Evolutionary conservation across 495 filamentous ascomycete genomes (phyloP).

Genomic region (Penicillium flavigenum): DNA sequence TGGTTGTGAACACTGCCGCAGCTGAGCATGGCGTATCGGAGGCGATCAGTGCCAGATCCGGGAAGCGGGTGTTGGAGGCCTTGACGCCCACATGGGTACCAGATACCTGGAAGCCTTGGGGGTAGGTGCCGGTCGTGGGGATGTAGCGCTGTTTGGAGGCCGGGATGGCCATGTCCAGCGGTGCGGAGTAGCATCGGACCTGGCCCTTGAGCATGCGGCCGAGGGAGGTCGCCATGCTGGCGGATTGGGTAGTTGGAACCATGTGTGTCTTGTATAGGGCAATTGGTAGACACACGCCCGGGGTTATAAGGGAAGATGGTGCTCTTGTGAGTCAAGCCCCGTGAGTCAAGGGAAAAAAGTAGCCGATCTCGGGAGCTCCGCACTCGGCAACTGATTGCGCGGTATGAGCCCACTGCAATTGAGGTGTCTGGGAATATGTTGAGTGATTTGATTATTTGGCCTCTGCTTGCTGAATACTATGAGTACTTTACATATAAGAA

Average conservation of each 20-base stretch:
- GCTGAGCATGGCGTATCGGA: slow-evolving; percentile 89
- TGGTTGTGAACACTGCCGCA: slow-evolving; percentile 94
- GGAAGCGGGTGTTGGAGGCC: slow-evolving; percentile 79
- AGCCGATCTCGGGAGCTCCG: slow-evolving; percentile 24
- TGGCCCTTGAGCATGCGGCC: slow-evolving; percentile 46
- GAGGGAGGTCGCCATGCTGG: slow-evolving; percentile 40
- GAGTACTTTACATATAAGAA: not conserved
- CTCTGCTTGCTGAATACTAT: not conserved
- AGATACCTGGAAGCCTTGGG: slow-evolving; percentile 83
- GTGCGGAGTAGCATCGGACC: slow-evolving; percentile 60
- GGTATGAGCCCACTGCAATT: slow-evolving; percentile 16
- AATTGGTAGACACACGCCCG: not conserved
- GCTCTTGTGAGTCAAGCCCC: slow-evolving; percentile 21
- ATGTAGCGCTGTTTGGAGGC: slow-evolving; percentile 82
- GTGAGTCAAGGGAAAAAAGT: slow-evolving; percentile 25
- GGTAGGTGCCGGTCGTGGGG: slow-evolving; percentile 80
- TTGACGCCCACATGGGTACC: slow-evolving; percentile 94
- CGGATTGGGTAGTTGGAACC: slow-evolving; percentile 31
- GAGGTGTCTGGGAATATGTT: not conserved
- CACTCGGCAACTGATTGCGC: slow-evolving; percentile 18
- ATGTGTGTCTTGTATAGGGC: slow-evolving; percentile 18
- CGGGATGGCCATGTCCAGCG: slow-evolving; percentile 61
- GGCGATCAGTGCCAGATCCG: slow-evolving; percentile 84
- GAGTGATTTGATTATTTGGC: not conserved
- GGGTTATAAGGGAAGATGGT: not conserved